Percentiles rank a stretch among this genome's conserved stretches.
phyloP scores from a whole-genome alignment of 257 asterid species.

The Lycium barbarum region DNA sequence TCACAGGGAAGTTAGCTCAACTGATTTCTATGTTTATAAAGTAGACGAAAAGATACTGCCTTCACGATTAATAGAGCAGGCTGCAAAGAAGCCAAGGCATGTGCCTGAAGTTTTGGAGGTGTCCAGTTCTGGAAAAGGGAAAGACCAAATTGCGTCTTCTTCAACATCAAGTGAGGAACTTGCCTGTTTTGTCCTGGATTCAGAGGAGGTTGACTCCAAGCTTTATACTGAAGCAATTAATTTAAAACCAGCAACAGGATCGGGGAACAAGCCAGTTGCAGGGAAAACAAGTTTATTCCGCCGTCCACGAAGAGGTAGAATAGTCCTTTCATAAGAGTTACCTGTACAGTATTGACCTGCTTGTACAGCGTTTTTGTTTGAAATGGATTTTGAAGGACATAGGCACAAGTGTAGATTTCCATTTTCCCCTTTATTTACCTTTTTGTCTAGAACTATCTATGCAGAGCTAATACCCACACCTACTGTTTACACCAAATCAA shows the following conservation, averaged over 20 bases:
- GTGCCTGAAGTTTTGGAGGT: slow-evolving; percentile 35
- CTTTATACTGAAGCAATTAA: background rate
- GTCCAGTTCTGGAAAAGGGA: slow-evolving; percentile 37
- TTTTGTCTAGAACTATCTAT: background rate
- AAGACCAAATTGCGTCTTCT: slow-evolving; percentile 9
- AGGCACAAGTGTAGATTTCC: background rate
- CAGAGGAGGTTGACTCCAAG: slow-evolving; percentile 51
- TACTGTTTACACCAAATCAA: no score
- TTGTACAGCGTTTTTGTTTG: slow-evolving; percentile 2
- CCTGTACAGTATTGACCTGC: background rate
- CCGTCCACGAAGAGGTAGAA: background rate
- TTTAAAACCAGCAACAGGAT: slow-evolving; percentile 1
- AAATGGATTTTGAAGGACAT: background rate
- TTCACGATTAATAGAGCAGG: slow-evolving; percentile 24
- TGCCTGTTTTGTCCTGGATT: slow-evolving; percentile 58
- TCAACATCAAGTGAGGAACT: slow-evolving; percentile 44
- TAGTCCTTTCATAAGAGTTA: background rate
- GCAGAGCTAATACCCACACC: background rate
- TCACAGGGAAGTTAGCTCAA: background rate
- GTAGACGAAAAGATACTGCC: slow-evolving; percentile 14
- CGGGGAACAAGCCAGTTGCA: background rate
- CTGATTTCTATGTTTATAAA: slow-evolving; percentile 11
- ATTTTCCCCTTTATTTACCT: background rate
- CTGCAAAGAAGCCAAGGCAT: slow-evolving; percentile 26
- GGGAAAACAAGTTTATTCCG: background rate